Evolutionary conservation across 257 asterid species (phyloP), one percentile per base, ranked within the genome.

Genomic region (Striga asiatica): DNA sequence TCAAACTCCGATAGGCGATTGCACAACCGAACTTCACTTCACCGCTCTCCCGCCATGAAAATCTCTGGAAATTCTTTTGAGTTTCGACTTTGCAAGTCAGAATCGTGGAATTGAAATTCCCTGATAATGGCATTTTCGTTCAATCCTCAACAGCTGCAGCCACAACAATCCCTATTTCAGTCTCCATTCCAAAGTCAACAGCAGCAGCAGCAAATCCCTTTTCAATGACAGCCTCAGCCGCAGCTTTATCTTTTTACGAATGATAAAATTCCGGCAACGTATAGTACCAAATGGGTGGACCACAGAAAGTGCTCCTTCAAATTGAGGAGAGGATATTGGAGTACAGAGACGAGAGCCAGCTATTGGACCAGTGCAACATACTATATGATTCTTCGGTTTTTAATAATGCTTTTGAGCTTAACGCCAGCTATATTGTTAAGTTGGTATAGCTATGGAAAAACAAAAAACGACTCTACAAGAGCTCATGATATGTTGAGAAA

Each of bases 201-300:
- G n/a, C n/a, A n/a, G n/a, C 85, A 67, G 24, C 88, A 48, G 35
- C 85, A 79, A 56, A 61, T 76, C 2, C 69, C 76, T n/a, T 73
- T 78, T 61, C 84, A 75, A 46, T 60, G 62, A 7, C 82, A 69
- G 39, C 76, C 73, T n/a, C 92, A 73, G 64, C 85, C 75, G 48
- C 95, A 82, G 66, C 70, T 82, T 27, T 87, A 68, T 76, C 81
- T 87, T 18, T 72, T 84, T 19, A 87, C 95, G 3, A 82, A 71
- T 46, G 95, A 84, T 27, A 91, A 78, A 71, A 74, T 85, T 54
- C 94, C 96, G 37, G 98, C 94, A 21, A 77, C 80, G 68, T 91
- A 91, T 31, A 66, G 88, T 56, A 80, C 96, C 59, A 91, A 87
- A 77, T 91, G 99, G 99, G 82, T 85, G 0, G 99, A 92, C 70